Percentiles rank a stretch among this genome's conserved stretches.
phyloP scores from a whole-genome alignment of 257 asterid species.

The Nyctanthes arbortristis region DNA sequence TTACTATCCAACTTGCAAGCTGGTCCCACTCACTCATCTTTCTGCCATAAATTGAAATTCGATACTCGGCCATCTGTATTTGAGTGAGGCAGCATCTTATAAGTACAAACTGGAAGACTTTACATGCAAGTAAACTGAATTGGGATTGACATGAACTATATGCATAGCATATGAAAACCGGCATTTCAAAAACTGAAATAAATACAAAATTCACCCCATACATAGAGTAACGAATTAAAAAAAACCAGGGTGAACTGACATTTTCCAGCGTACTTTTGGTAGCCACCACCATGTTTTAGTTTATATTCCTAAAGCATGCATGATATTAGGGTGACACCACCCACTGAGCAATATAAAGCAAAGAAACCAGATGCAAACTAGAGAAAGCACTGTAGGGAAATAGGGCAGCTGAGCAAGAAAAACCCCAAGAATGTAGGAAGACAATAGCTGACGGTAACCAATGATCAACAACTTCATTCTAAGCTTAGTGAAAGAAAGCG shows the following conservation, averaged over 20 bases:
- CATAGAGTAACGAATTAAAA: conserved; percentile 10
- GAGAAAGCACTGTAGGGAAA: neutral
- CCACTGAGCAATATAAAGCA: no score
- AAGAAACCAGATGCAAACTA: neutral
- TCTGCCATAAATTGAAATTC: conserved; percentile 91
- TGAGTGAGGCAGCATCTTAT: conserved; percentile 26
- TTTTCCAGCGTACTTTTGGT: neutral
- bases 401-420: neutral
- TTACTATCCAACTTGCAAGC: conserved; percentile 95
- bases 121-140: no score
- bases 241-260: neutral
- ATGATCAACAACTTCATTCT: neutral
- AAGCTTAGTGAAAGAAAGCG: conserved; percentile 1
- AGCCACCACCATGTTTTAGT: neutral
- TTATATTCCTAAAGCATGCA: neutral
- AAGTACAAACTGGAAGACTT: conserved; percentile 16
- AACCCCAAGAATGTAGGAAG: neutral
- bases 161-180: no score
- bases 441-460: neutral
- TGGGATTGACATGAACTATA: no score
- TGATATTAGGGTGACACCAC: no score
- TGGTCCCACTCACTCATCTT: conserved; percentile 99
- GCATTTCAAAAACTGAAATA: neutral
- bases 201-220: neutral
- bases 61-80: conserved; percentile 95